Evolutionary conservation across 2,329 filamentous ascomycete species (phyloP).

Genomic region (Bipolaris bicolor): DNA sequence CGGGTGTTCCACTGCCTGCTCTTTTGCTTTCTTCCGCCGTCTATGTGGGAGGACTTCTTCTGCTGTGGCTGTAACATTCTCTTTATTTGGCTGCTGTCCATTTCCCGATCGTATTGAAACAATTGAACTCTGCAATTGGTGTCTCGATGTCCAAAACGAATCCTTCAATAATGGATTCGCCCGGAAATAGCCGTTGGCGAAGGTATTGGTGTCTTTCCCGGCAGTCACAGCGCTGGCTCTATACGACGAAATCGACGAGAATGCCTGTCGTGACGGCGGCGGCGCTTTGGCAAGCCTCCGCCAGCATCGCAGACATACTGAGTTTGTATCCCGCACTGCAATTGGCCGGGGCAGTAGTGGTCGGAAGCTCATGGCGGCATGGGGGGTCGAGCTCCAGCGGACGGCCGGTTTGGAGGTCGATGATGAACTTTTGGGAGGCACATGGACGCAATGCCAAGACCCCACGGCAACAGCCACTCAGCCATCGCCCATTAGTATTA

Average conservation of each 20-base stretch:
- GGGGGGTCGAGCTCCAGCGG: constrained; percentile 12
- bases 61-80: constrained; percentile 16
- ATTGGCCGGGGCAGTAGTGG: constrained; percentile 39
- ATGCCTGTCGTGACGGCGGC: constrained; percentile 31
- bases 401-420: not conserved
- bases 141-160: constrained; percentile 35
- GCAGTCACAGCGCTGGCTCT: constrained; percentile 39
- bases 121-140: constrained; percentile 43
- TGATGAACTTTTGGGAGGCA: constrained; percentile 13
- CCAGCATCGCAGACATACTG: constrained; percentile 46
- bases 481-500: not conserved
- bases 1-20: constrained; percentile 21
- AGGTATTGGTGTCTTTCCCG: constrained; percentile 39
- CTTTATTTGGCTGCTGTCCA: constrained; percentile 15
- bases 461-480: constrained; percentile 10
- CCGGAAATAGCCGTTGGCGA: constrained; percentile 50
- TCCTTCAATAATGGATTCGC: constrained; percentile 45
- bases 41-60: constrained; percentile 45
- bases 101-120: constrained; percentile 18
- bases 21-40: constrained; percentile 40
- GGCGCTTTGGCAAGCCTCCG: constrained; percentile 33
- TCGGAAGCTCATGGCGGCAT: constrained; percentile 48
- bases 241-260: constrained; percentile 36
- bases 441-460: constrained; percentile 13
- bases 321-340: constrained; percentile 35